Conservation (phyloP, 2,329 filamentous ascomycete species). For the Zasmidium citrigriseum region DNA sequence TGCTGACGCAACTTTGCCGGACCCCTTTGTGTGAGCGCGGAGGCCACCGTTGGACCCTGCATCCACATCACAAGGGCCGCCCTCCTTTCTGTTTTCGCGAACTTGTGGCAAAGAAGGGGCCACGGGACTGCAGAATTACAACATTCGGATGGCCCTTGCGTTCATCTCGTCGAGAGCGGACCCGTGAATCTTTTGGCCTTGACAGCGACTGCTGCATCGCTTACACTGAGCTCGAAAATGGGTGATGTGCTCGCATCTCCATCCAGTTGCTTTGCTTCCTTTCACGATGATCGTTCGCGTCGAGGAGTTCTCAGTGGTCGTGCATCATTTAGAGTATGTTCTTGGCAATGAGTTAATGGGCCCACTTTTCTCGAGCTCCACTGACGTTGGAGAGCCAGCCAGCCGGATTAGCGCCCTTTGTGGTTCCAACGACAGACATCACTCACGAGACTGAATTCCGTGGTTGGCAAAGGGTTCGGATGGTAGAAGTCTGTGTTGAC, state of each 20-base stretch:
- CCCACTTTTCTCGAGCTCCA: background rate
- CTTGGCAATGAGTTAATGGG: background rate
- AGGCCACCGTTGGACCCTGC: background rate
- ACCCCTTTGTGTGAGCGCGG: background rate
- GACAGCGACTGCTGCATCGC: too few relatives aligned
- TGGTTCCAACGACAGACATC: too few relatives aligned
- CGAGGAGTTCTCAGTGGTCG: background rate
- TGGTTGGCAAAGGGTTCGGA: background rate
- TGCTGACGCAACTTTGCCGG: background rate
- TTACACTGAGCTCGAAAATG: too few relatives aligned
- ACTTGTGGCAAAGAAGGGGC: background rate
- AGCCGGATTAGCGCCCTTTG: background rate
- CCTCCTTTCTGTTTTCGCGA: background rate
- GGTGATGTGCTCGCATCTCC: too few relatives aligned
- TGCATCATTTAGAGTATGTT: background rate
- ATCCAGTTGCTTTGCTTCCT: too few relatives aligned
- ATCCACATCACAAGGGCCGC: background rate
- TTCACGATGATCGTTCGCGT: background rate
- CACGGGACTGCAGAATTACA: too few relatives aligned
- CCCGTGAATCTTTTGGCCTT: too few relatives aligned
- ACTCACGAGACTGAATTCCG: background rate
- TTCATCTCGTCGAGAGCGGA: too few relatives aligned
- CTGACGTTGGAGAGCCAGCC: background rate
- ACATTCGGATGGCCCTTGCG: background rate
- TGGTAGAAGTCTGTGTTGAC: background rate